These are phyloP conservation scores for Chimonanthus salicifolius DNA, from an alignment of 164 flowering plant genomes.

Conservation along the genomic window DNA sequence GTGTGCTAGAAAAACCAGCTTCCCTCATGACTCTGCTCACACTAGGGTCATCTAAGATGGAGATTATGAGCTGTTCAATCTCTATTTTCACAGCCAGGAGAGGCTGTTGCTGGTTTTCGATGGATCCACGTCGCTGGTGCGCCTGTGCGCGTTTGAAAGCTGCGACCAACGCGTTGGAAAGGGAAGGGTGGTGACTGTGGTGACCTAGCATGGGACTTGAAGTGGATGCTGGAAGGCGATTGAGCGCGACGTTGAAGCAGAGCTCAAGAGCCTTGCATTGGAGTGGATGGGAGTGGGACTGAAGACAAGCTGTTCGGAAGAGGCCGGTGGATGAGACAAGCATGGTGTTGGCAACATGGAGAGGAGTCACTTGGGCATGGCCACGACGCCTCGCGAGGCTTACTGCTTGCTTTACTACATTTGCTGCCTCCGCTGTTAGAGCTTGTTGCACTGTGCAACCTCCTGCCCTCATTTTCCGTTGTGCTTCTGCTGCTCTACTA, in stretches of 20 bases:
- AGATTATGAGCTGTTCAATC: slow-evolving; percentile 80
- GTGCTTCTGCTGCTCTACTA: background rate
- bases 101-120: slow-evolving; percentile 85
- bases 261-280: slow-evolving; percentile 93
- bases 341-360: slow-evolving; percentile 94
- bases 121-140: slow-evolving; percentile 90
- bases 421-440: slow-evolving; percentile 76
- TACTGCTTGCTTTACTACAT: slow-evolving; percentile 71
- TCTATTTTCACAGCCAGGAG: slow-evolving; percentile 86
- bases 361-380: slow-evolving; percentile 94
- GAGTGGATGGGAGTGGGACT: slow-evolving; percentile 88
- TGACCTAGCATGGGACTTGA: slow-evolving; percentile 51
- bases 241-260: slow-evolving; percentile 96
- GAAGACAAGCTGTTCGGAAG: slow-evolving; percentile 76
- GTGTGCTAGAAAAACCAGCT: slow-evolving; percentile 92
- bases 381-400: slow-evolving; percentile 73
- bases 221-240: slow-evolving; percentile 81
- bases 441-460: slow-evolving; percentile 81
- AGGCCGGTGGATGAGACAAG: slow-evolving; percentile 63
- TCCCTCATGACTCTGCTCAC: slow-evolving; percentile 98
- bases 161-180: slow-evolving; percentile 93
- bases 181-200: slow-evolving; percentile 56
- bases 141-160: slow-evolving; percentile 98
- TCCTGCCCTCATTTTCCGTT: slow-evolving; percentile 70
- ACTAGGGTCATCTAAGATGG: slow-evolving; percentile 94